Evolutionary conservation across 352 stramenopile species (phyloP).

Genomic region (Phytophthora tentaculata): DNA sequence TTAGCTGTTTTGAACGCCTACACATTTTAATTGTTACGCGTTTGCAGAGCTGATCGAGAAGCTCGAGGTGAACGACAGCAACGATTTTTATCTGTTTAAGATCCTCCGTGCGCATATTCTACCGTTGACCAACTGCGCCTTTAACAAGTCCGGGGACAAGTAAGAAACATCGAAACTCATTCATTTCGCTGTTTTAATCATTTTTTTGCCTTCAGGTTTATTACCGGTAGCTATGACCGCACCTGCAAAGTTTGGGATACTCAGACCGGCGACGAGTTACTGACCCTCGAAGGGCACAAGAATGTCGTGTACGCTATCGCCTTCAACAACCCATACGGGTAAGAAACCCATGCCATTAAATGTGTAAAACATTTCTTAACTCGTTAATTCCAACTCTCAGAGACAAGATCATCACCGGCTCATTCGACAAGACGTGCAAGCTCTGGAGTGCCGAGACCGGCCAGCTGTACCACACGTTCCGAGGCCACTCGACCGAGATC

Average conservation of each 20-base stretch:
- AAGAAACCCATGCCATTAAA: neutral
- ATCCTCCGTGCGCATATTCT: constrained; percentile 95
- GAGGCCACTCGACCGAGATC: constrained; percentile 95
- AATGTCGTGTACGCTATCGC: constrained; percentile 97
- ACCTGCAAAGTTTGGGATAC: constrained; percentile 97
- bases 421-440: constrained; percentile 97
- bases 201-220: constrained; percentile 71
- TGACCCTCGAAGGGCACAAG: constrained; percentile 94
- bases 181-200: neutral
- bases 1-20: neutral
- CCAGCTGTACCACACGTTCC: constrained; percentile 94
- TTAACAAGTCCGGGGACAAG: constrained; percentile 97
- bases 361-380: neutral
- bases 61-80: constrained; percentile 93
- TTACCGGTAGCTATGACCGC: constrained; percentile 95
- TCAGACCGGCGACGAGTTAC: constrained; percentile 92
- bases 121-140: constrained; percentile 96
- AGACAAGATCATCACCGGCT: constrained; percentile 96
- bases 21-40: neutral
- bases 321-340: constrained; percentile 97
- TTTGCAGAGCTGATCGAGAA: constrained; percentile 94
- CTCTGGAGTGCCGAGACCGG: constrained; percentile 95
- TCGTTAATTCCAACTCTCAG: constrained; percentile 24
- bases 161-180: constrained; percentile 26
- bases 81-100: constrained; percentile 97